These are phyloP conservation scores for Centrapalus pauciflorus DNA, from an alignment of 129 eudicot species.

Conservation along the genomic window DNA sequence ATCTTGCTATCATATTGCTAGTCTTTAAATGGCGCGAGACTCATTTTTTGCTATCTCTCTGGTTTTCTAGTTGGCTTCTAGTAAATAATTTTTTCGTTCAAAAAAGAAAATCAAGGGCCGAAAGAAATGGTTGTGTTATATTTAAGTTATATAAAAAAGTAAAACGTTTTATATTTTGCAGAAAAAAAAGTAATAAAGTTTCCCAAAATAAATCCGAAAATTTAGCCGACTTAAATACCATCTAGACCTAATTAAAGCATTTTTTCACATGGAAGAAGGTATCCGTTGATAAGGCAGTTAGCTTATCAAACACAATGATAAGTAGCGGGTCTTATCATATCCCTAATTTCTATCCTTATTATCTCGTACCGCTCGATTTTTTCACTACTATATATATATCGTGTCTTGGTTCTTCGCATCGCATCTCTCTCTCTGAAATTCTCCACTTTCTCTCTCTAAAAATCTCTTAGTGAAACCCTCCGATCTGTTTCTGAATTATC, in stretches of 20 bases:
- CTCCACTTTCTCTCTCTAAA: conserved; percentile 32
- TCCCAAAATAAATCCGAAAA: conserved; percentile 27
- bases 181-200: neutral
- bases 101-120: too few species aligned
- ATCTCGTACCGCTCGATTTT: conserved; percentile 29
- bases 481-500: conserved; percentile 40
- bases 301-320: conserved; percentile 14
- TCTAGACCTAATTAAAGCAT: conserved; percentile 20
- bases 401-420: conserved; percentile 25
- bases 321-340: neutral
- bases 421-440: conserved; percentile 23
- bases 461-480: conserved; percentile 38
- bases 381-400: conserved; percentile 27
- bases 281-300: neutral
- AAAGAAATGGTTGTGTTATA: too few species aligned
- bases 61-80: too few species aligned
- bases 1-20: too few species aligned
- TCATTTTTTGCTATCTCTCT: too few species aligned
- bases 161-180: neutral
- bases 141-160: neutral
- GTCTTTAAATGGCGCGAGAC: too few species aligned
- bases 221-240: conserved; percentile 28
- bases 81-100: too few species aligned
- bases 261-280: neutral
- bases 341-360: conserved; percentile 12